These are phyloP conservation scores for Suillus brevipes DNA, from an alignment of 768 basidiomycete species.

Conservation along the genomic window DNA sequence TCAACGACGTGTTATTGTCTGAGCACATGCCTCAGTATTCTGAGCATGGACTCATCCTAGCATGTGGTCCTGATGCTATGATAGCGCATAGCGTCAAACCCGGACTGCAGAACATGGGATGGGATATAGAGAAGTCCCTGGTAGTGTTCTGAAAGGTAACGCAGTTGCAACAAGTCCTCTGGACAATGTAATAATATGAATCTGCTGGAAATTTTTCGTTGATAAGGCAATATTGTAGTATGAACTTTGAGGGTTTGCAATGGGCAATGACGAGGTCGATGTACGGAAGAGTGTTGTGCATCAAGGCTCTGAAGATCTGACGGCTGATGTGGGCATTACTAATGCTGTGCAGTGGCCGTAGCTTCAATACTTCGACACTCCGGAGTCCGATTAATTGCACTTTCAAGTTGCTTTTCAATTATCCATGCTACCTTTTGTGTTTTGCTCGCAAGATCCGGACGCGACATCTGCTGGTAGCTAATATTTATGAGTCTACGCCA, in stretches of 20 bases:
- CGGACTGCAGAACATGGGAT: slow-evolving; percentile 34
- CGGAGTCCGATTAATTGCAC: no score
- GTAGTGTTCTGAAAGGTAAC: slow-evolving; percentile 33
- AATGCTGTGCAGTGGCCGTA: no score
- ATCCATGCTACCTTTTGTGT: no score
- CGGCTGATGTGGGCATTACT: no score
- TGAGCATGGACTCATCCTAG: slow-evolving; percentile 41
- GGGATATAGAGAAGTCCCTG: slow-evolving; percentile 35
- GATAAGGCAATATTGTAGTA: neutral
- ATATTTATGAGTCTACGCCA: no score
- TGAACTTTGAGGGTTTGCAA: no score
- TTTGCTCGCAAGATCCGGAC: no score
- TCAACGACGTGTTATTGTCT: slow-evolving; percentile 39
- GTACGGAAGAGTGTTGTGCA: neutral
- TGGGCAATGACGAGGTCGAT: neutral
- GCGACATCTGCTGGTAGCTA: no score
- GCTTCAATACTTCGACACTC: no score
- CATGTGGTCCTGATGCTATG: slow-evolving; percentile 52
- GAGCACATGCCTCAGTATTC: slow-evolving; percentile 41
- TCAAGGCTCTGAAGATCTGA: no score
- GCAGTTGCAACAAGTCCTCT: neutral
- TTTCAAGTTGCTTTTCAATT: no score
- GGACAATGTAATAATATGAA: no score
- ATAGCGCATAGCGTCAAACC: slow-evolving; percentile 33
- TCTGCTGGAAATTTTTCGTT: neutral